Percentiles rank a stretch among this genome's conserved stretches.
Evolutionary conservation across 331 rosid species (phyloP).

Genomic region (Dryas integrifolia): DNA sequence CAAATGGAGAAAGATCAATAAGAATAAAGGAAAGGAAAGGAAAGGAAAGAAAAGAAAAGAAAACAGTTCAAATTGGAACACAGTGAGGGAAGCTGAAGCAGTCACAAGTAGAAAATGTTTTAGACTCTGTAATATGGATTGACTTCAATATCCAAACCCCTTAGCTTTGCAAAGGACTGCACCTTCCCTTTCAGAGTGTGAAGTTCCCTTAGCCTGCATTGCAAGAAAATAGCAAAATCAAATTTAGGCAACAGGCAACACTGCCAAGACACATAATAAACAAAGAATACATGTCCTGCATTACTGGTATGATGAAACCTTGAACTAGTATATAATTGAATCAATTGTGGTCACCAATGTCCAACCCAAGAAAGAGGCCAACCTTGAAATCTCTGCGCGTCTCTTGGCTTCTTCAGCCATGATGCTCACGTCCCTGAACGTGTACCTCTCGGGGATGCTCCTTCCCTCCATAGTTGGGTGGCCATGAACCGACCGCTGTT

Average conservation of each 20-base stretch:
- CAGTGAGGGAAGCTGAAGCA: neutral
- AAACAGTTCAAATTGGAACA: neutral
- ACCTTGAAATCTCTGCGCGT: constrained; percentile 67
- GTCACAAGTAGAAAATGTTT: neutral
- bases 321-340: neutral
- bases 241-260: neutral
- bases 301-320: neutral
- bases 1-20: neutral
- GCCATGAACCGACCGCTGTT: constrained; percentile 62
- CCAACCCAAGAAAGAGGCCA: constrained; percentile 6
- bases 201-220: constrained; percentile 69
- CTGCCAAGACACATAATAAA: neutral
- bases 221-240: neutral
- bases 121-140: constrained; percentile 62
- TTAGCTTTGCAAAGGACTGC: constrained; percentile 56
- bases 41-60: neutral
- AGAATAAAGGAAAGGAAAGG: neutral
- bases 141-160: constrained; percentile 55
- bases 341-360: neutral
- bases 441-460: constrained; percentile 36
- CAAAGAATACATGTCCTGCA: neutral
- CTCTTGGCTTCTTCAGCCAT: constrained; percentile 66
- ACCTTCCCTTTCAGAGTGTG: constrained; percentile 65
- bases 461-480: constrained; percentile 41
- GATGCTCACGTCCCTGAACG: constrained; percentile 51